Evolutionary conservation across 1,284 basidiomycete genomes (phyloP).

Genomic region (Microbotryum intermedium): DNA sequence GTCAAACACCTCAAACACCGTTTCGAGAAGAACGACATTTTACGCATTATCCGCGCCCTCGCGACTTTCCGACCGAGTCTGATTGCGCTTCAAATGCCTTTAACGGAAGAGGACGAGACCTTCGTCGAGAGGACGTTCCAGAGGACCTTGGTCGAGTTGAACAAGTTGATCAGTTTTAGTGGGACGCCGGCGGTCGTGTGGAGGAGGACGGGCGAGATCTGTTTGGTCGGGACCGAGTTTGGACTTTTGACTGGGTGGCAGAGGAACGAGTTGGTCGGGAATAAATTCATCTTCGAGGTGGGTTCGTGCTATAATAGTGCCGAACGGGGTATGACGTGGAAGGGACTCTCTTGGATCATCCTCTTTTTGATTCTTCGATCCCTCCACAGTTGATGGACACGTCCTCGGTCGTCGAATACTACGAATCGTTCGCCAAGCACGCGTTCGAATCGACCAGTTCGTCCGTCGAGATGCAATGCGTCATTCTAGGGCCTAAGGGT

Average conservation of each 20-base stretch:
- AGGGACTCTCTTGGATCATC: not conserved
- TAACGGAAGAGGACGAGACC: constrained; percentile 77
- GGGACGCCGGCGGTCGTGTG: constrained; percentile 99
- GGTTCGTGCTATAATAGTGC: too few relatives aligned
- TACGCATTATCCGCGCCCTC: constrained; percentile 86
- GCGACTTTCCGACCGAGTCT: constrained; percentile 90
- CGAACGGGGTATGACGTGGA: too few relatives aligned
- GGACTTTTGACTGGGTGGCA: constrained; percentile 86
- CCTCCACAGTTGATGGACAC: constrained; percentile 30
- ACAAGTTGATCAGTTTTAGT: constrained; percentile 92
- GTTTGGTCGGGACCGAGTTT: constrained; percentile 91
- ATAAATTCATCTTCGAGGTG: constrained; percentile 78
- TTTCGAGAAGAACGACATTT: constrained; percentile 90
- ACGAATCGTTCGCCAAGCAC: constrained; percentile 88
- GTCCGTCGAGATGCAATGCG: constrained; percentile 85
- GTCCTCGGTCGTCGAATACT: constrained; percentile 68
- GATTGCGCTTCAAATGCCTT: constrained; percentile 91
- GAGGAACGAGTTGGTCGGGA: constrained; percentile 70
- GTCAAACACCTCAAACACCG: constrained; percentile 82
- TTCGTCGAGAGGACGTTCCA: constrained; percentile 95
- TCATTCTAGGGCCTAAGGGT: constrained; percentile 72
- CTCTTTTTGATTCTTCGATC: not conserved
- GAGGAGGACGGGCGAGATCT: constrained; percentile 95
- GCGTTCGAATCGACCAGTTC: constrained; percentile 86
- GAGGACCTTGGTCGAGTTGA: constrained; percentile 82